Evolutionary conservation across 371 early-diverging fungal genomes (phyloP), one percentile per base, ranked within the genome.

Genomic region (Massospora cicadina): DNA sequence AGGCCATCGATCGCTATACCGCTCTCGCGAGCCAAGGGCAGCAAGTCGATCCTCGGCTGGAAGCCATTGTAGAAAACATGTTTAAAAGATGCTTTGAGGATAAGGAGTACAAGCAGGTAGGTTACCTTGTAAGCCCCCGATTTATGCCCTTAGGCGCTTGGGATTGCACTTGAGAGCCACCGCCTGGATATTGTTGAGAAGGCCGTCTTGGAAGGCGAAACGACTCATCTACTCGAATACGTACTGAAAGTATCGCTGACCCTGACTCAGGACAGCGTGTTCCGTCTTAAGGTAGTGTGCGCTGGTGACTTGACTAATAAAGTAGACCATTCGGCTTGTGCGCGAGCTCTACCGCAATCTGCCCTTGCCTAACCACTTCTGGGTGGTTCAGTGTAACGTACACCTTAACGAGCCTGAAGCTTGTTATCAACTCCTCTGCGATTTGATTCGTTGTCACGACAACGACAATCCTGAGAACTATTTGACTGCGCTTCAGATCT

Each of bases 1-100:
- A 87, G 70, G 91, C 90, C 60, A 91, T 95, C 65, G 97, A 96
- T 74, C 88, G 88, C 71, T 96, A 96, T 74, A 95, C 96, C 66
- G 73, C 74, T 30, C 7, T 23, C 10, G 53, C 32, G 26, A 62
- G 43, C 10, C 10, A 31, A 10, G 31, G 33, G 17, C 5, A 33
- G 26, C 43, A 62, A 26, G 43, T 93, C 55, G 94, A 95, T 66
- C 75, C 79, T 21, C 76, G 88, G 65, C 79, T 96, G 61, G 83
- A 89, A 75, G 81, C 81, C 33, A 81, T 97, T 54, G 94, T 97
- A 0, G 90, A 95, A 68, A 79, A 89, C 63, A 93, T 97, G 93
- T 89, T 97, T 71, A 77, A 82, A 61, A 83, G 93, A 24, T 95
- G 96, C 76, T 85, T 86, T 65, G 82, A 81, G 30, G 86, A 88